Evolutionary conservation across 2,329 filamentous ascomycete genomes (phyloP).

Genomic region (Aspergillus unguis): DNA sequence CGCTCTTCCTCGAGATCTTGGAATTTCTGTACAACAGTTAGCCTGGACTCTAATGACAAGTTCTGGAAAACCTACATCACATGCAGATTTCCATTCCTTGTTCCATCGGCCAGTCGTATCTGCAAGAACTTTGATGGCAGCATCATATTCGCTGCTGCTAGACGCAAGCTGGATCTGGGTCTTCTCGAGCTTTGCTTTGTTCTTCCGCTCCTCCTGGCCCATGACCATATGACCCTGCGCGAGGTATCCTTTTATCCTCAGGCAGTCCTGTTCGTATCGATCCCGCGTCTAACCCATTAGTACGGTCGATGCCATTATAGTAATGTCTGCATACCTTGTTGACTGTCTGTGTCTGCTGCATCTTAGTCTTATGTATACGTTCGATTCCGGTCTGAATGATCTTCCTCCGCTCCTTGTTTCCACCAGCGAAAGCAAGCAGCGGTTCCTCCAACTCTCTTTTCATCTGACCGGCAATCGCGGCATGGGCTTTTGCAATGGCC

Average conservation of each 20-base stretch:
- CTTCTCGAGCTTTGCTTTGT: slow-evolving; percentile 98
- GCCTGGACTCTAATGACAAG: not conserved
- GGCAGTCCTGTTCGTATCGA: slow-evolving; percentile 92
- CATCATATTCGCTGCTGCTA: slow-evolving; percentile 90
- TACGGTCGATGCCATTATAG: not conserved
- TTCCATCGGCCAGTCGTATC: slow-evolving; percentile 97
- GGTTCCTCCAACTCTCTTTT: slow-evolving; percentile 94
- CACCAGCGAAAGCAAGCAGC: slow-evolving; percentile 82
- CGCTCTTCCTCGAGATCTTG: slow-evolving; percentile 97
- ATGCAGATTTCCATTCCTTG: slow-evolving; percentile 94
- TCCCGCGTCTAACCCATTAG: slow-evolving; percentile 66
- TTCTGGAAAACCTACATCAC: slow-evolving; percentile 55
- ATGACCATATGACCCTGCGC: slow-evolving; percentile 99
- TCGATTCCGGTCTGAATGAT: slow-evolving; percentile 93
- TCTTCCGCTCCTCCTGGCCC: slow-evolving; percentile 98
- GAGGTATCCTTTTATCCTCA: slow-evolving; percentile 97
- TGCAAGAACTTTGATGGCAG: slow-evolving; percentile 85
- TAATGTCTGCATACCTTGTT: slow-evolving; percentile 67
- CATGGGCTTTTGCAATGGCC: slow-evolving; percentile 89
- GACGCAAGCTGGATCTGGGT: slow-evolving; percentile 92
- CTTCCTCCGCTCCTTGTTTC: slow-evolving; percentile 94
- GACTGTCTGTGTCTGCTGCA: slow-evolving; percentile 82
- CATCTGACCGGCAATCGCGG: slow-evolving; percentile 88
- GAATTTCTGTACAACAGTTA: slow-evolving; percentile 66
- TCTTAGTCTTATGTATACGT: slow-evolving; percentile 88